Evolutionary conservation across 2,329 filamentous ascomycete species (phyloP).

Genomic region (Zasmidium citrigriseum): DNA sequence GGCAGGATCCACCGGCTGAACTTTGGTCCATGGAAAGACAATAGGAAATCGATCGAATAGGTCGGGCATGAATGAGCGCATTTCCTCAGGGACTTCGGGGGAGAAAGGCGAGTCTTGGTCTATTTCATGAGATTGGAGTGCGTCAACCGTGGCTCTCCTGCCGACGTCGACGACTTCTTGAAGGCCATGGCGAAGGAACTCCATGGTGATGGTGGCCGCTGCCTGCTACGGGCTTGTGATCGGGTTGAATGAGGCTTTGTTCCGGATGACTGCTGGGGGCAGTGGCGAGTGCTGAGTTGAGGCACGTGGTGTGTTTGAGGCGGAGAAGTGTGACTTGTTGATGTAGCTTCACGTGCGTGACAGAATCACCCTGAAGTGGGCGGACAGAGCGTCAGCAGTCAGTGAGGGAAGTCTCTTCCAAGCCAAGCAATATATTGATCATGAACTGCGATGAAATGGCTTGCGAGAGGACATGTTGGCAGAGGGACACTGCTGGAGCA

Average conservation of each 20-base stretch:
- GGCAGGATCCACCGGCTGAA: constrained; percentile 54
- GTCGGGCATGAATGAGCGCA: constrained; percentile 34
- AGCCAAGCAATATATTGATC: no score
- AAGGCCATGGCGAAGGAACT: no score
- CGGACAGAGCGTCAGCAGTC: no score
- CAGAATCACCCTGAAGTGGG: neutral
- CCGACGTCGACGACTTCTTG: constrained; percentile 29
- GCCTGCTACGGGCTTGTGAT: neutral
- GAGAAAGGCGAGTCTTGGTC: constrained; percentile 32
- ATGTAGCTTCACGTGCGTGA: neutral
- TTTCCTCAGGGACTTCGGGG: constrained; percentile 34
- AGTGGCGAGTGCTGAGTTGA: neutral
- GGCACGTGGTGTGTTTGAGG: neutral
- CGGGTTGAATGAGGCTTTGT: neutral
- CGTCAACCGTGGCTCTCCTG: constrained; percentile 30
- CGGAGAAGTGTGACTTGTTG: neutral
- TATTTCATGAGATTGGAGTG: constrained; percentile 27
- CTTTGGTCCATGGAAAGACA: constrained; percentile 46
- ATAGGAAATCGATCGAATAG: constrained; percentile 51
- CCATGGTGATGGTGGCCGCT: constrained; percentile 22
- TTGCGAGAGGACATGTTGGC: neutral
- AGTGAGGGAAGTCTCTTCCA: no score
- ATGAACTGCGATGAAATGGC: no score
- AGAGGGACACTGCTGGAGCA: neutral
- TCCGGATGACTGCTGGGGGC: neutral